Base-by-base conservation (phyloP, 2,329 filamentous ascomycete species). In the Aspergillus tanneri region DNA sequence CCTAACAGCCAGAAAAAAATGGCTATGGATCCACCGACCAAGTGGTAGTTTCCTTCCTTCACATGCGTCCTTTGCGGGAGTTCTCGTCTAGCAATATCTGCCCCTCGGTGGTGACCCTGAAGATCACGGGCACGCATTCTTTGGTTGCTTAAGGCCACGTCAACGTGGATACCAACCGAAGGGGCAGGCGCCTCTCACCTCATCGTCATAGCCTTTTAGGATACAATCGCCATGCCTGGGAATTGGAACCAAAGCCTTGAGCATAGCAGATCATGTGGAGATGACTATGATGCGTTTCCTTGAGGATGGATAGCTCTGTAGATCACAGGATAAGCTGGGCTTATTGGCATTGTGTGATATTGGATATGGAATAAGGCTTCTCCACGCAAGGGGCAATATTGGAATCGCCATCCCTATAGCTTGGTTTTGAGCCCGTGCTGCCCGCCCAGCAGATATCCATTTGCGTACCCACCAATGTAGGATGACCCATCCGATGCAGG, bases 241-340 rank as follows among this genome's bases (percentile, higher is more conserved):
- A 19, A 7, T 19, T 19, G 30, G 19, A 34, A 1, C 34, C 14
- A 18, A 44, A 34, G 43, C 30, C 30, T 34, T 34, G 34, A 34
- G 16, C 36, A n/a, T 24, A 21, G 36, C 39, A 25, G 35, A 45
- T 49, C 47, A 39, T 40, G 47, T 49, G 41, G 47, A 23, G 47
- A 41, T 28, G 5, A 41, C 35, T 35, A 45, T 38, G 47, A 44
- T 25, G 32, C 16, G 18, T 22, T 44, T 32, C 37, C 41, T 41
- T 28, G 23, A 18, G 35, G 34, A 35, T 34, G 36, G 30, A 11
- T 7, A 38, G 11, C 43, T 45, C 23, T 41, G 28, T 37, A 34
- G 47, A 28, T 45, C 42, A 27, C 10, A 27, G n/a, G 47, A 45
- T 36, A 39, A 44, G 40, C 19, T 25, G 9, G 44, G 34, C 16